Base-by-base conservation (phyloP, 768 basidiomycete species). In the Lactifluus piperatus region DNA sequence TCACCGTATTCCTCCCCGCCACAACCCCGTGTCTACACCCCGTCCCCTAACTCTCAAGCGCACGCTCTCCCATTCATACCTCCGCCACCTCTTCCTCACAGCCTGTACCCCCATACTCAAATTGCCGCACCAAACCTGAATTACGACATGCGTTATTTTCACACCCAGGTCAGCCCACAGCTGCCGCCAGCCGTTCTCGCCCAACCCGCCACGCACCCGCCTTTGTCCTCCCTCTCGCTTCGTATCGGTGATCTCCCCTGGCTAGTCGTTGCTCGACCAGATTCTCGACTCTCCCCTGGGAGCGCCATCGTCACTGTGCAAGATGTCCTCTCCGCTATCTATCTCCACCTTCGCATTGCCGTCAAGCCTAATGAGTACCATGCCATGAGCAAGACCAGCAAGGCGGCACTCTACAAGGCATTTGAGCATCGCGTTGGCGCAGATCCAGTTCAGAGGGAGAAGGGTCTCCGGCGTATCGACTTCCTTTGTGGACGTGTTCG, bases 391-490 rank as follows among this genome's bases (percentile, higher is more conserved):
- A 45, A 18, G 43, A 5, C 41, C 0, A 50, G 43, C 43, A 60
- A 47, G 49, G 4, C 1, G 43, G 44, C 30, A 13, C 45, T 51
- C 24, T 51, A 11, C 36, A 13, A 20, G 2, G 26, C 27, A 8
- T 61, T 60, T 44, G 54, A 61, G 41, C 34, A 14, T 4, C 54
- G 59, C 18, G 54, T 60, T 5, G 43, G 54, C 1, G 4, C 14
- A 1, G 54, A 60, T n/a, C 44, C 43, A 0, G 13, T 5, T 37
- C 59, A 60, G 54, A 54, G 49, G 5, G 44, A 14, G 43, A 56
- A 51, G 29, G 60, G 60, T 0, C 54, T 61, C 44, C 60, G 60
- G 7, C 60, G 60, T 2, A 18, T 56, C 24, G 59, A 60, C 29
- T 56, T 60, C 11, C 39, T 60, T 36, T 10, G 43, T 4, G 34